phyloP scores from a whole-genome alignment of 306 rosid species.

The Cicer chorassanicum region DNA sequence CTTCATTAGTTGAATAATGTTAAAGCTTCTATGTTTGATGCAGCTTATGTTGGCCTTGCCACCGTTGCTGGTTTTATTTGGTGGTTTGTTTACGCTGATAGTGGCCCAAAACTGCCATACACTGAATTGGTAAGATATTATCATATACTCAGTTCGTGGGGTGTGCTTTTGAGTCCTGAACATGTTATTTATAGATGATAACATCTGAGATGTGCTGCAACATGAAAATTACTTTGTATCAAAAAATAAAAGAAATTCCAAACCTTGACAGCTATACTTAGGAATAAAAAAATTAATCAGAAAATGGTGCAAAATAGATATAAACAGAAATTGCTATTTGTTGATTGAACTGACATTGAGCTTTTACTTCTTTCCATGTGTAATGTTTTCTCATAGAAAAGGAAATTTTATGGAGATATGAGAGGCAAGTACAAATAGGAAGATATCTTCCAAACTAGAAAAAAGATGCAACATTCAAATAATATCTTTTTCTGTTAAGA shows the following conservation, averaged over 20 bases:
- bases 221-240: conserved; percentile 25
- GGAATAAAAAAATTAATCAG: conserved; percentile 5
- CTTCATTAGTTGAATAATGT: conserved; percentile 38
- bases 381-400: conserved; percentile 10
- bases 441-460: conserved; percentile 10
- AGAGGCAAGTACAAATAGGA: not conserved
- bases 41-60: conserved; percentile 98
- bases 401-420: not conserved
- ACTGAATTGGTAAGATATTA: conserved; percentile 76
- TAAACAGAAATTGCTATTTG: conserved; percentile 28
- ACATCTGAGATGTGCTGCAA: conserved; percentile 22
- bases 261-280: conserved; percentile 13
- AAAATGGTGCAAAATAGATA: conserved; percentile 11
- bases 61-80: conserved; percentile 95
- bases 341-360: conserved; percentile 4
- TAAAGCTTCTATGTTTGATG: conserved; percentile 49
- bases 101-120: conserved; percentile 89
- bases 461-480: not conserved
- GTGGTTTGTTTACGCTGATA: conserved; percentile 93
- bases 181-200: conserved; percentile 31
- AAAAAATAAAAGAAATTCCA: not conserved
- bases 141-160: conserved; percentile 32
- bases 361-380: conserved; percentile 1
- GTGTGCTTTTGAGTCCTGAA: conserved; percentile 34
- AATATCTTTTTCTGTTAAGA: not conserved